These are phyloP conservation scores for Avena insularis DNA, from an alignment of 176 grass and related monocot species.

Conservation along the genomic window DNA sequence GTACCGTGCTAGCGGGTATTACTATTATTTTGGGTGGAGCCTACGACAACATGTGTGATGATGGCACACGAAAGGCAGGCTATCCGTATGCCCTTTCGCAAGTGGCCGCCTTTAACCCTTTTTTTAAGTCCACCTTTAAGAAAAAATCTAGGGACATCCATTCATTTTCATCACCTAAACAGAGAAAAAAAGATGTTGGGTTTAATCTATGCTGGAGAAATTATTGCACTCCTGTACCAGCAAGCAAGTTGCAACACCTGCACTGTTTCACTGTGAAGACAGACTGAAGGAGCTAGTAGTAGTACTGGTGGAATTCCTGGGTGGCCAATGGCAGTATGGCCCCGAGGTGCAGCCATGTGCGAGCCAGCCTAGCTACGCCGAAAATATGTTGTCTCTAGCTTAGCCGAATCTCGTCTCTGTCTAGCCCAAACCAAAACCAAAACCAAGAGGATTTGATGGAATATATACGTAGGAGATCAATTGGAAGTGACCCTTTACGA, in stretches of 20 bases:
- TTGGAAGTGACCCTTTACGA: background rate
- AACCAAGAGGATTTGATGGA: too few relatives aligned
- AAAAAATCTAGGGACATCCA: background rate
- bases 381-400: background rate
- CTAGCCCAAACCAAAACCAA: too few relatives aligned
- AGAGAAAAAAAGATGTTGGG: too few relatives aligned
- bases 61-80: background rate
- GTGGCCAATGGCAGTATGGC: conserved; percentile 15
- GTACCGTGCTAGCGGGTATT: background rate
- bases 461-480: background rate
- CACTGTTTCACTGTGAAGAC: too few relatives aligned
- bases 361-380: conserved; percentile 40
- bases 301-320: background rate
- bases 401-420: background rate
- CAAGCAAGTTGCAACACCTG: background rate
- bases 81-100: conserved; percentile 6
- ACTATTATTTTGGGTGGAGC: conserved; percentile 35
- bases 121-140: background rate
- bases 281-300: background rate
- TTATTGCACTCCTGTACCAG: too few relatives aligned
- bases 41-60: conserved; percentile 34
- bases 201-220: too few relatives aligned
- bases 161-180: too few relatives aligned
- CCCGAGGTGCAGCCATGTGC: conserved; percentile 27
- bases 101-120: conserved; percentile 19